phyloP scores from a whole-genome alignment of 352 stramenopile genomes.

The Pythium periplocum region DNA sequence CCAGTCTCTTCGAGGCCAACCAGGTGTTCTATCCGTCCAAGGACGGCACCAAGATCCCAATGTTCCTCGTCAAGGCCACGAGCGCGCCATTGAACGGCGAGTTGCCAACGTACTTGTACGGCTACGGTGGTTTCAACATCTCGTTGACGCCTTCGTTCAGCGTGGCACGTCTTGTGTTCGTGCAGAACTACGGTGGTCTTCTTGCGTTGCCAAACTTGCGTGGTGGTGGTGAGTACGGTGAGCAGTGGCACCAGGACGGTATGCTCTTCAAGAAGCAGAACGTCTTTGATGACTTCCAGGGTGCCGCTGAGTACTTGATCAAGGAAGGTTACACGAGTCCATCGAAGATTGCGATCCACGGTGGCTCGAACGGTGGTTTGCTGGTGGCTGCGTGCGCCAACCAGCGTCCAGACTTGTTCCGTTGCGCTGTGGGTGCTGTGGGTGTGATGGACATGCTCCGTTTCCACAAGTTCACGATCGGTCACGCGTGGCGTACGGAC shows the following conservation, averaged over 20 bases:
- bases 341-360: constrained; percentile 88
- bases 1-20: constrained; percentile 74
- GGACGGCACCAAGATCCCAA: constrained; percentile 94
- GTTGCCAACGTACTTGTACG: constrained; percentile 90
- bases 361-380: constrained; percentile 92
- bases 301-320: constrained; percentile 92
- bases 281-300: constrained; percentile 95
- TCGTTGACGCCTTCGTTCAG: constrained; percentile 89
- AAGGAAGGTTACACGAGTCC: constrained; percentile 83
- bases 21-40: constrained; percentile 89
- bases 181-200: constrained; percentile 89
- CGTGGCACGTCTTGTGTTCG: constrained; percentile 80
- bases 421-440: constrained; percentile 89
- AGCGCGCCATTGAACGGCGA: constrained; percentile 67
- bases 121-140: constrained; percentile 96
- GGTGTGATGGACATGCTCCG: constrained; percentile 96
- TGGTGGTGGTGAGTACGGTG: constrained; percentile 91
- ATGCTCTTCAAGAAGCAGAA: constrained; percentile 93
- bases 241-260: constrained; percentile 89
- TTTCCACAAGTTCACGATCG: constrained; percentile 93
- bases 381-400: constrained; percentile 90
- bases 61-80: constrained; percentile 92
- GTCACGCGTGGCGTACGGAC: constrained; percentile 86
- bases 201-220: constrained; percentile 93
- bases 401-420: constrained; percentile 89